Evolutionary conservation across 208 protist species (phyloP), one percentile per base, ranked within the genome.

Genomic region (Porcisia hertigi): DNA sequence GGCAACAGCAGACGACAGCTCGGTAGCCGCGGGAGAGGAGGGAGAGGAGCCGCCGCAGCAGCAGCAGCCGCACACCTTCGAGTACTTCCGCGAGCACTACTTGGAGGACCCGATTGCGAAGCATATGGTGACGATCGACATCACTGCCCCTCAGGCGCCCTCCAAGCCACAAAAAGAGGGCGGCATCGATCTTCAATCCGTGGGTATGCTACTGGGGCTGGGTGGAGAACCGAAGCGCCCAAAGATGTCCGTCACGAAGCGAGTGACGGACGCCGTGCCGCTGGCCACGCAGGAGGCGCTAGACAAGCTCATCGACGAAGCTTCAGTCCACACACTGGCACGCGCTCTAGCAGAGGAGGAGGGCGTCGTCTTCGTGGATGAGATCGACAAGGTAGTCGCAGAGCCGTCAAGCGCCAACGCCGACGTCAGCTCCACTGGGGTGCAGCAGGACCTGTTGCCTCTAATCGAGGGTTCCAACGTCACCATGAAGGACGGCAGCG

Each of bases 351-450:
- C 92, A 16, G 96, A 99, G 83, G 84, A 98, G 76, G 95, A 99
- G 72, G 98, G 98, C 49, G 98, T 99, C 60, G 98, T 99, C 12
- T 99, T 99, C 77, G 98, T 99, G 67, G 98, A 99, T 81, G 98
- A 99, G 75, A 99, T 99, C 77, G 98, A 99, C 88, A 99, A 99
- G 88, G 99, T 98, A 20, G 94, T 98, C 16, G 76, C 83, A 6
- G 90, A 97, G 49, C 82, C 81, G 23, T 80, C 81, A 30, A 86
- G 81, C 72, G 73, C 66, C 9, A 88, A 83, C 75, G 86, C 81
- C 25, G 97, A 98, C 80, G 96, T 98, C 23, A 95, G 87, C 71
- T 88, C 90, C 43, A 97, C 98, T 57, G 98, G 98, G 52, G 98
- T 99, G 62, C 98, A 99, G 92, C 95, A 99, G 72, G 98, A 99